Base-by-base conservation (phyloP, 257 asterid species). In the Gardenia jasminoides region DNA sequence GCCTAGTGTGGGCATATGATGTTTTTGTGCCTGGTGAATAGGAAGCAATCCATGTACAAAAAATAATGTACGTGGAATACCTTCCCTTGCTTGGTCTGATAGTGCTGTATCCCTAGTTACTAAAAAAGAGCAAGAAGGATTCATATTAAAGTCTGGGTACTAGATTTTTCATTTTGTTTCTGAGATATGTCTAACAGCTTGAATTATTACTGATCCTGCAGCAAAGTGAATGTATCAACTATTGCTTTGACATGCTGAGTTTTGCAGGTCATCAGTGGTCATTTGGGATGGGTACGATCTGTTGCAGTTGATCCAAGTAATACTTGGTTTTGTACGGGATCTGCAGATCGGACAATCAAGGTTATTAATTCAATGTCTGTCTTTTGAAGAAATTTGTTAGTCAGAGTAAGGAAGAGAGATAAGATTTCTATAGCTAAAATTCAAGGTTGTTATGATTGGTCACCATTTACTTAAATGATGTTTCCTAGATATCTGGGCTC, bases 231-330 rank as follows among this genome's bases (percentile, higher is more conserved):
- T 75, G 41, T 56, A 36, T 31, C 16, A 69, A 13, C 26, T 78
- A 67, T 47, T 76, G 72, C 58, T 48, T 64, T 76, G 66, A 72
- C 54, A 41, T 68, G 33, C 74, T 66, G 48, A 46, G 65, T 74
- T 72, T 78, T 84, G 75, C 77, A 93, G 99, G 99, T 95, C 84
- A 95, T 93, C 80, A 92, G 98, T 82, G 99, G 98, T 79, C 99
- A 96, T 72, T 76, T 81, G 79, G 88, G 88, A 36, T 92, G 97
- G 98, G 98, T 94, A 85, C 89, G 98, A 77, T 94, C 96, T 26
- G 94, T 94, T 83, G 97, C 98, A 43, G 87, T 94, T 86, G 98
- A 92, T 89, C 97, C 97, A 47, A 94, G 98, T 77, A 94, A 94
- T 79, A 67, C 70, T 46, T 94, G 97, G 97, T 94, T 92, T 85